phyloP scores from a whole-genome alignment of 108 stramenopile species.

The Craspedostauros australis region DNA sequence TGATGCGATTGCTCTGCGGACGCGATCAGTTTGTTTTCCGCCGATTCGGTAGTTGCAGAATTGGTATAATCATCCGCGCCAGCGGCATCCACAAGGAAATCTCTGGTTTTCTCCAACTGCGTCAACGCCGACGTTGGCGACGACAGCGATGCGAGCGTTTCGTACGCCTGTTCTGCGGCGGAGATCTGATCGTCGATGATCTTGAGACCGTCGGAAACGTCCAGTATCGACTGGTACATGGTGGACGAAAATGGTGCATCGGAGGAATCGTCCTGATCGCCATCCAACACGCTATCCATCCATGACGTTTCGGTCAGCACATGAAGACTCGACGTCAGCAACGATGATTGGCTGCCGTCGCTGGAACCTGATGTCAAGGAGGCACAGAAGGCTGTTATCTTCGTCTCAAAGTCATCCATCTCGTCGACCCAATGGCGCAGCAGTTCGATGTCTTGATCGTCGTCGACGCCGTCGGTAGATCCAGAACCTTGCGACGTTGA shows the following conservation, averaged over 20 bases:
- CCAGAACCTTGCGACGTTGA: too few relatives aligned
- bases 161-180: constrained; percentile 48
- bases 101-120: constrained; percentile 50
- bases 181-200: constrained; percentile 40
- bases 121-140: constrained; percentile 47
- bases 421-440: constrained; percentile 72
- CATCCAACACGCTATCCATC: constrained; percentile 17
- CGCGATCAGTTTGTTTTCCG: constrained; percentile 10
- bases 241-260: constrained; percentile 11
- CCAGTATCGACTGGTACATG: constrained; percentile 38
- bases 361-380: constrained; percentile 2
- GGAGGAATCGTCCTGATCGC: not conserved
- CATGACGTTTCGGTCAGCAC: constrained; percentile 6
- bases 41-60: not conserved
- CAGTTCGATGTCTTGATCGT: constrained; percentile 48
- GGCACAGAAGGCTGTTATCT: constrained; percentile 36
- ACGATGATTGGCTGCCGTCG: not conserved
- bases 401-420: constrained; percentile 51
- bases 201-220: constrained; percentile 44
- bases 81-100: constrained; percentile 43
- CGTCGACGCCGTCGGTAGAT: too few relatives aligned
- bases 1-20: constrained; percentile 64
- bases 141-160: constrained; percentile 45
- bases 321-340: constrained; percentile 4
- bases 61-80: constrained; percentile 7